phyloP scores from a whole-genome alignment of 768 basidiomycete genomes.

The Lenzites betulinus region DNA sequence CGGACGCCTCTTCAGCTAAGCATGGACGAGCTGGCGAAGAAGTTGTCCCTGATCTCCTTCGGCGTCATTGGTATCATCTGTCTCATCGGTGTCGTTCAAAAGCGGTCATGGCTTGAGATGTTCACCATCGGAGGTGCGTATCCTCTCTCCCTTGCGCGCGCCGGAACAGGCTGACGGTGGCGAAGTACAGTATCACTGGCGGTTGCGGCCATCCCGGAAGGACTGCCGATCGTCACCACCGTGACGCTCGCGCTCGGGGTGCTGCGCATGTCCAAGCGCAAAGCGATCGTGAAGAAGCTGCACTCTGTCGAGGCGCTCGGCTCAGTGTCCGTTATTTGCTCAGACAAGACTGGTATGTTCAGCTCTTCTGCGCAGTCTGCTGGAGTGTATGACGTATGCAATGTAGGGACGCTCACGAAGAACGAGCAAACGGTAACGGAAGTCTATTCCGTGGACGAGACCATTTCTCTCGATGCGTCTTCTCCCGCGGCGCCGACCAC shows the following conservation, averaged over 20 bases:
- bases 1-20: slow-evolving; percentile 89
- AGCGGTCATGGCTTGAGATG: slow-evolving; percentile 93
- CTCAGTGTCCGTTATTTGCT: slow-evolving; percentile 96
- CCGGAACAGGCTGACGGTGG: slow-evolving; percentile 12
- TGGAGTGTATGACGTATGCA: background rate
- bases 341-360: slow-evolving; percentile 86
- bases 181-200: slow-evolving; percentile 81
- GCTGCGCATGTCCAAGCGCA: slow-evolving; percentile 89
- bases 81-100: slow-evolving; percentile 84
- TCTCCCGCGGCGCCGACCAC: slow-evolving; percentile 38
- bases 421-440: slow-evolving; percentile 96
- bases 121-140: slow-evolving; percentile 94
- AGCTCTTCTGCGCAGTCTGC: background rate
- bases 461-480: slow-evolving; percentile 61
- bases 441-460: slow-evolving; percentile 85
- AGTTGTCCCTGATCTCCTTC: slow-evolving; percentile 87
- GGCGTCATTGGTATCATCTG: slow-evolving; percentile 94
- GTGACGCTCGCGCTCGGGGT: slow-evolving; percentile 96
- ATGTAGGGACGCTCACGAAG: slow-evolving; percentile 81
- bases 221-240: slow-evolving; percentile 94
- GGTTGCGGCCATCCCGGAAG: slow-evolving; percentile 98
- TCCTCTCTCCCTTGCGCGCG: background rate
- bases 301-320: slow-evolving; percentile 94
- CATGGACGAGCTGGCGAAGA: slow-evolving; percentile 97
- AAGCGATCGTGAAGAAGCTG: slow-evolving; percentile 96